Base-by-base conservation (phyloP, 1,139 yeast species). In the Saccharomyces uvarum region DNA sequence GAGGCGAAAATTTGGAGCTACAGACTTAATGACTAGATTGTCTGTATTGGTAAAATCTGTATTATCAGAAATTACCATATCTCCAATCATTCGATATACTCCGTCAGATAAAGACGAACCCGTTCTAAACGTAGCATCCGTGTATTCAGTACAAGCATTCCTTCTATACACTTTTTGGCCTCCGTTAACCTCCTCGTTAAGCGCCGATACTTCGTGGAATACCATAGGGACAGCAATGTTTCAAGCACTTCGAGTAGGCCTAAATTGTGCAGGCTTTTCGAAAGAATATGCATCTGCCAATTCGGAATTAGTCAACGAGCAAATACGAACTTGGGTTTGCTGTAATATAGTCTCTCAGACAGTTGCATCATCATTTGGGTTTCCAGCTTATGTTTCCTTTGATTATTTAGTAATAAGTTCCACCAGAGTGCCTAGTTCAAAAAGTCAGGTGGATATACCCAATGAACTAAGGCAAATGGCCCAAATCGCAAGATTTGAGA, bases 191-290 rank as follows among this genome's bases (percentile, higher is more conserved):
- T 89, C 97, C 0, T 88, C 97, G 0, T 77, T 93, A 51, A 87
- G 95, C 70, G 97, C 98, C 0, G 98, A 93, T 66, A 86, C 96
- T 3, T 86, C 96, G 3, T 93, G 97, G 95, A 88, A 87, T 65
- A 88, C 97, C 0, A 86, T 89, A 14, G 97, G 97, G 0, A 84
- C 88, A 49, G 98, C 97, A 2, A 77, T 90, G 65, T 88, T 88
- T 67, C 96, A 88, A 68, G 97, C 97, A 0, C 86, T 91, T 33
- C 75, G 97, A 56, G 87, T 91, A 11, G 98, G 99, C 0, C 74
- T 93, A 42, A 97, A 93, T 66, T 78, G 87, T 28, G 88, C 93
- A 0, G 88, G 87, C 7, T 79, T 78, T 57, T 74, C 81, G 7
- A 71, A 74, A 47, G 83, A 78, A 61, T 78, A 82, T 68, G 73